Conservation (phyloP, 768 basidiomycete species). For the Lactarius vividus region DNA sequence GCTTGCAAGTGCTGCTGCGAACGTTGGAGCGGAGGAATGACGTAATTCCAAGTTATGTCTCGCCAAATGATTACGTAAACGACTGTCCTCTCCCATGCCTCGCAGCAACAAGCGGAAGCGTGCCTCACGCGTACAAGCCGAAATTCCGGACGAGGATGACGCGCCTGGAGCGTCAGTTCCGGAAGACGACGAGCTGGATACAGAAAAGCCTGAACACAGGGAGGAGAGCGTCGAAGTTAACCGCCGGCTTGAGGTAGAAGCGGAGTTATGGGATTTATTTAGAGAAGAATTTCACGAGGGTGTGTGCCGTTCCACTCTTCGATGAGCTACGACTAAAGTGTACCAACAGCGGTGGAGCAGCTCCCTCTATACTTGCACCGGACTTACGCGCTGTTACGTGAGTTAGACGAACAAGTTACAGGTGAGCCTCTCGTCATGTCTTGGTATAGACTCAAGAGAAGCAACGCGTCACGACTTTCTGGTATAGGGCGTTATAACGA, state of each 20-base stretch:
- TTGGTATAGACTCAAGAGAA: background rate
- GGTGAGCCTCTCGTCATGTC: slow-evolving; percentile 10
- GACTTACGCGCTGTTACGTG: slow-evolving; percentile 24
- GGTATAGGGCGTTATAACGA: slow-evolving; percentile 19
- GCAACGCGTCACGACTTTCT: background rate
- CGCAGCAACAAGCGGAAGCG: slow-evolving; percentile 23
- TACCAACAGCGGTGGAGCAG: slow-evolving; percentile 23
- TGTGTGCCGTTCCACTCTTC: background rate
- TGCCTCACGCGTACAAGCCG: slow-evolving; percentile 7
- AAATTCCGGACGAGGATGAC: background rate
- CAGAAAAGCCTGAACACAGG: background rate
- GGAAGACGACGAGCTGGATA: slow-evolving; percentile 9
- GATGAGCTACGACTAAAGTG: background rate
- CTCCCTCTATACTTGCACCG: slow-evolving; percentile 28
- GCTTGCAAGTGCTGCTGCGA: background rate
- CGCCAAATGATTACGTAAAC: slow-evolving; percentile 10
- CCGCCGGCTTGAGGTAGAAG: slow-evolving; percentile 9
- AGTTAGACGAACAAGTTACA: slow-evolving; percentile 24
- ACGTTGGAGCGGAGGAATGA: background rate
- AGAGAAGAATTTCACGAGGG: slow-evolving; percentile 27
- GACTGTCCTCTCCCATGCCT: background rate
- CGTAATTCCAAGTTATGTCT: background rate
- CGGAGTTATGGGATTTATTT: slow-evolving; percentile 23
- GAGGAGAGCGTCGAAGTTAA: slow-evolving; percentile 4
- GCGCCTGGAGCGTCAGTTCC: slow-evolving; percentile 1